These are phyloP conservation scores for Trichoderma sp. DNA, from an alignment of 2,329 filamentous ascomycete species.

Conservation along the genomic window DNA sequence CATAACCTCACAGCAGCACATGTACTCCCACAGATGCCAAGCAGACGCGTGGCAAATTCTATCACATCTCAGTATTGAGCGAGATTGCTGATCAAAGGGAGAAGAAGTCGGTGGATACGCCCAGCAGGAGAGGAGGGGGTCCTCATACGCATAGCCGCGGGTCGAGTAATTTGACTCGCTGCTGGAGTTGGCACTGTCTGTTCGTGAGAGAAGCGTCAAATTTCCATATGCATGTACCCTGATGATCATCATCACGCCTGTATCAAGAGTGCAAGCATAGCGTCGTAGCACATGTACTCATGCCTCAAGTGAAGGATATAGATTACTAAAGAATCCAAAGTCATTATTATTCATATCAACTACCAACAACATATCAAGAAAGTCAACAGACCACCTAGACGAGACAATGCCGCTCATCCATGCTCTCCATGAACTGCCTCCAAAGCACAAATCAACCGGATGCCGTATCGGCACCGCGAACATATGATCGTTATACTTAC, in stretches of 20 bases:
- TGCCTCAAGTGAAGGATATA: neutral
- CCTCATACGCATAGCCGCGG: neutral
- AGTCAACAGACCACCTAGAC: neutral
- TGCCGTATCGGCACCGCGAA: neutral
- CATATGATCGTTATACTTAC: neutral
- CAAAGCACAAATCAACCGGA: neutral
- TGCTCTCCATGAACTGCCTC: neutral
- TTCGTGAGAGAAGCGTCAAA: neutral
- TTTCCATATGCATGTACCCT: neutral
- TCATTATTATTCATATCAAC: no score
- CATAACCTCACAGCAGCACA: neutral
- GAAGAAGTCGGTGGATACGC: neutral
- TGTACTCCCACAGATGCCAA: neutral
- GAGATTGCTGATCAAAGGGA: neutral
- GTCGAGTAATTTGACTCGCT: neutral
- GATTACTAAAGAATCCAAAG: neutral
- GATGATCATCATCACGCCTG: neutral
- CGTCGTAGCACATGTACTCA: neutral
- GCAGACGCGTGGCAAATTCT: neutral
- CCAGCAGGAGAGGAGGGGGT: neutral
- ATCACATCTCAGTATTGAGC: slow-evolving; percentile 4
- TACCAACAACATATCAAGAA: neutral
- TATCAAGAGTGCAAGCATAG: neutral
- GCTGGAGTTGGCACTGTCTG: neutral
- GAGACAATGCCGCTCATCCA: neutral